A percentile compares a stretch with the other conserved stretches of the same genome.
Evolutionary conservation across 495 filamentous ascomycete genomes (phyloP).

Genomic region (Neurospora terricola): DNA sequence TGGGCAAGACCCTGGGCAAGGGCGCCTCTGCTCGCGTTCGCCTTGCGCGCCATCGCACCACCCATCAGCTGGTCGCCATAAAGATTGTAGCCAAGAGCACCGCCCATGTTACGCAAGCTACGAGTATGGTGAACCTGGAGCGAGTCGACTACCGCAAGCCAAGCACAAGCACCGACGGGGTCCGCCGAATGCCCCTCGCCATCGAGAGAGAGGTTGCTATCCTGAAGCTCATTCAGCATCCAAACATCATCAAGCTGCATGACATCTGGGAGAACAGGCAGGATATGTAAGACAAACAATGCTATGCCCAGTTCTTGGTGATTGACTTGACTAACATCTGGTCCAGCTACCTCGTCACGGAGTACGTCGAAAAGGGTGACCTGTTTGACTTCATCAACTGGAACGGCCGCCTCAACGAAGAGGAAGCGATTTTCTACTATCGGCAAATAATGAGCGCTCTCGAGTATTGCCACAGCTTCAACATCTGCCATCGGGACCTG

Average conservation of each 20-base stretch:
- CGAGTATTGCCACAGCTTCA: slow-evolving; percentile 83
- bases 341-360: slow-evolving; percentile 85
- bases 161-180: slow-evolving; percentile 32
- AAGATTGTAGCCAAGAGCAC: slow-evolving; percentile 84
- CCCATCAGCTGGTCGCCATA: slow-evolving; percentile 70
- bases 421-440: slow-evolving; percentile 74
- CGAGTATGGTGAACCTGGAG: slow-evolving; percentile 68
- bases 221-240: slow-evolving; percentile 91
- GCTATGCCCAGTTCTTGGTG: not conserved
- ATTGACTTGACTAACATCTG: slow-evolving; percentile 13
- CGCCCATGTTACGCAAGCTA: slow-evolving; percentile 58
- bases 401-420: slow-evolving; percentile 58
- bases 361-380: slow-evolving; percentile 86
- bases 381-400: slow-evolving; percentile 72
- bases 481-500: slow-evolving; percentile 90
- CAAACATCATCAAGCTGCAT: slow-evolving; percentile 79
- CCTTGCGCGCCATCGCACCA: slow-evolving; percentile 63
- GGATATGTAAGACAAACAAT: slow-evolving; percentile 60
- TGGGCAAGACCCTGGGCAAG: slow-evolving; percentile 77
- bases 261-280: slow-evolving; percentile 95
- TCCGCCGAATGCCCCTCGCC: slow-evolving; percentile 65
- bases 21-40: slow-evolving; percentile 80
- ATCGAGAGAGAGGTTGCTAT: slow-evolving; percentile 92
- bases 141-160: slow-evolving; percentile 31
- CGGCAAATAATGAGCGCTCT: slow-evolving; percentile 89